Conservation (phyloP, 2,329 filamentous ascomycete genomes). For the Tolypocladium cylindrosporum region DNA sequence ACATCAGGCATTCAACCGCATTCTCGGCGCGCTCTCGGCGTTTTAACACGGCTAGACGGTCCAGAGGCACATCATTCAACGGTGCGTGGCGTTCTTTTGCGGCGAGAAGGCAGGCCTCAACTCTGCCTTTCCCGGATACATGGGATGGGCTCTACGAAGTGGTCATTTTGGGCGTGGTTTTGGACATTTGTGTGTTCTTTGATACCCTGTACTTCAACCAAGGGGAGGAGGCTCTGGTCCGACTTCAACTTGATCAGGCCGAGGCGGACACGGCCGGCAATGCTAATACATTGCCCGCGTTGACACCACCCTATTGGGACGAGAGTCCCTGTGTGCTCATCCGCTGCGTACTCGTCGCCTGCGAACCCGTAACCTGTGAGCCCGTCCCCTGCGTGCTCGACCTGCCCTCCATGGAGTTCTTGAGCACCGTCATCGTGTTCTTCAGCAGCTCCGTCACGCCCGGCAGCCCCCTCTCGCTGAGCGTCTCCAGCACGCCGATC, state of each 20-base stretch:
- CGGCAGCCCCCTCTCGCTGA: constrained; percentile 52
- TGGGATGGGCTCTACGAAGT: background rate
- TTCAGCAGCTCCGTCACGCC: constrained; percentile 67
- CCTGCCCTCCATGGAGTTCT: constrained; percentile 32
- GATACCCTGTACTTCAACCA: constrained; percentile 27
- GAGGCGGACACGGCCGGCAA: background rate
- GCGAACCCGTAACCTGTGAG: background rate
- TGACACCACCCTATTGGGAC: constrained; percentile 2
- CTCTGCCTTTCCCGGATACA: constrained; percentile 12
- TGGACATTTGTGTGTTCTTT: constrained; percentile 5
- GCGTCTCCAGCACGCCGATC: constrained; percentile 57
- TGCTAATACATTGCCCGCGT: background rate
- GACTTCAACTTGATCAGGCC: constrained; percentile 1
- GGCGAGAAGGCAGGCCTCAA: constrained; percentile 18
- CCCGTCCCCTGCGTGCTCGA: constrained; percentile 9
- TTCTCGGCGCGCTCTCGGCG: constrained; percentile 12
- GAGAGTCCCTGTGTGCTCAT: background rate
- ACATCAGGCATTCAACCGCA: constrained; percentile 22
- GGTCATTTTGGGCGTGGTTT: constrained; percentile 3
- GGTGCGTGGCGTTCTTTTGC: constrained; percentile 11
- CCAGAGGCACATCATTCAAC: constrained; percentile 13
- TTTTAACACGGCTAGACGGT: constrained; percentile 1
- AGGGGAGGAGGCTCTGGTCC: constrained; percentile 5
- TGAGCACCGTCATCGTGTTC: constrained; percentile 70
- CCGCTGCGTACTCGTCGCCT: background rate